These are phyloP conservation scores for Keithomyces neogunnii DNA, from an alignment of 2,329 filamentous ascomycete genomes.

Conservation along the genomic window DNA sequence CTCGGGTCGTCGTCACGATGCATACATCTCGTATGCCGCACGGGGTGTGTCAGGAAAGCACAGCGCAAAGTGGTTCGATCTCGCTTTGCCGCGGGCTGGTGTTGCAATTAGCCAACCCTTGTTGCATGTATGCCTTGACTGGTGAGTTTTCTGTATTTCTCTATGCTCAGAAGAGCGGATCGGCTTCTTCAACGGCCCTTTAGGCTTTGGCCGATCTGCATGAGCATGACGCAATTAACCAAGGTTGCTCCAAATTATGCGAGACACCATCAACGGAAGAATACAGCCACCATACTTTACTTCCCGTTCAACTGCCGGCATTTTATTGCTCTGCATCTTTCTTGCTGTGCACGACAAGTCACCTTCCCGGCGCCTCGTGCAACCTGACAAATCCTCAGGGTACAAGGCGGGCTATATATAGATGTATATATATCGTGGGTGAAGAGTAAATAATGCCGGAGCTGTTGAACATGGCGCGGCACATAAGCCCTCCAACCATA, in stretches of 20 bases:
- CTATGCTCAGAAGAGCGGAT: neutral
- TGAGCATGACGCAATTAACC: neutral
- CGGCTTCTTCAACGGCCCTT: neutral
- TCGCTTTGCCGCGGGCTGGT: neutral
- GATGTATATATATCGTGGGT: too few species aligned
- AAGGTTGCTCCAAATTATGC: neutral
- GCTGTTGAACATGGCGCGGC: too few species aligned
- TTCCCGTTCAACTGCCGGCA: neutral
- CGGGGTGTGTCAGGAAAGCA: neutral
- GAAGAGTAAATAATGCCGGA: too few species aligned
- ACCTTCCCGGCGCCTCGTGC: too few species aligned
- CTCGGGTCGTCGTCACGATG: neutral
- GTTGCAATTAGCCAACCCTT: neutral
- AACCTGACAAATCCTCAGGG: too few species aligned
- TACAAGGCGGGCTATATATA: too few species aligned
- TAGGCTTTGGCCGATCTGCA: neutral
- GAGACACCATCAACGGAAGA: neutral
- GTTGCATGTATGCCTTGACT: too few species aligned
- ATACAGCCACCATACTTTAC: neutral
- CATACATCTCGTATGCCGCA: neutral
- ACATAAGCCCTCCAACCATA: too few species aligned
- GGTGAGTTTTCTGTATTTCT: neutral
- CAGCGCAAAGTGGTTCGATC: neutral
- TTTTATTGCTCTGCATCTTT: too few species aligned
- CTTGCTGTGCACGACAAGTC: too few species aligned